Conservation (phyloP, 305 asterid genomes). For the Vinca major region DNA sequence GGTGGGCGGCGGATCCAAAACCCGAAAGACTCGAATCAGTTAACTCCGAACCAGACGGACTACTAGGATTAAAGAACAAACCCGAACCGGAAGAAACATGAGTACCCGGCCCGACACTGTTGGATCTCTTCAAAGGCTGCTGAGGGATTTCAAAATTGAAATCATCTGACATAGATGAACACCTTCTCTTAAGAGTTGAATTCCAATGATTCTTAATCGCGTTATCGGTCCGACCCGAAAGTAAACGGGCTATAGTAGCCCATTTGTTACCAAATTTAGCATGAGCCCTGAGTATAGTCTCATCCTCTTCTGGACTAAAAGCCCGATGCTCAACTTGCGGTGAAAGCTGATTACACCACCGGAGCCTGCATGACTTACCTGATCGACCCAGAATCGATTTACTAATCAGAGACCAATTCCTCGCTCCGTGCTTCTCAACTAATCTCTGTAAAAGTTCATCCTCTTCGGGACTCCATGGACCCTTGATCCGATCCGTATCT, state of each 20-base stretch:
- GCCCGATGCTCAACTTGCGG: conserved; percentile 45
- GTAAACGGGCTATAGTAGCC: conserved; percentile 42
- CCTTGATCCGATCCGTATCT: conserved; percentile 42
- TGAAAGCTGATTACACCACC: conserved; percentile 48
- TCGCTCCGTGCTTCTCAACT: conserved; percentile 38
- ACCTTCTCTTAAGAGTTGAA: conserved; percentile 50
- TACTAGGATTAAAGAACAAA: conserved; percentile 22
- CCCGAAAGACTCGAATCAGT: conserved; percentile 35
- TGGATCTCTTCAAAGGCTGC: conserved; percentile 35
- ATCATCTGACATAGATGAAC: conserved; percentile 58
- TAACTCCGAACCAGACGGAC: conserved; percentile 34
- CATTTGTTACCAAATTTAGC: conserved; percentile 39
- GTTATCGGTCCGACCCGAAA: conserved; percentile 41
- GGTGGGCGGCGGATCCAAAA: conserved; percentile 15
- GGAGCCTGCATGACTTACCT: conserved; percentile 40
- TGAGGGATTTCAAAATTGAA: conserved; percentile 29
- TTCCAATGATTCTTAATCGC: conserved; percentile 49
- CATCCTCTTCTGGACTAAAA: conserved; percentile 36
- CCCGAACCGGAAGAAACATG: conserved; percentile 15
- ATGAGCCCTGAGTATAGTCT: conserved; percentile 35
- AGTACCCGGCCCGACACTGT: conserved; percentile 30
- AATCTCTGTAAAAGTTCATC: conserved; percentile 30
- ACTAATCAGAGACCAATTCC: conserved; percentile 43
- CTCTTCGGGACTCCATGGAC: conserved; percentile 52
- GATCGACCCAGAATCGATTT: conserved; percentile 43